phyloP scores from a whole-genome alignment of 2,329 filamentous ascomycete species.

The Beauveria asiatica region DNA sequence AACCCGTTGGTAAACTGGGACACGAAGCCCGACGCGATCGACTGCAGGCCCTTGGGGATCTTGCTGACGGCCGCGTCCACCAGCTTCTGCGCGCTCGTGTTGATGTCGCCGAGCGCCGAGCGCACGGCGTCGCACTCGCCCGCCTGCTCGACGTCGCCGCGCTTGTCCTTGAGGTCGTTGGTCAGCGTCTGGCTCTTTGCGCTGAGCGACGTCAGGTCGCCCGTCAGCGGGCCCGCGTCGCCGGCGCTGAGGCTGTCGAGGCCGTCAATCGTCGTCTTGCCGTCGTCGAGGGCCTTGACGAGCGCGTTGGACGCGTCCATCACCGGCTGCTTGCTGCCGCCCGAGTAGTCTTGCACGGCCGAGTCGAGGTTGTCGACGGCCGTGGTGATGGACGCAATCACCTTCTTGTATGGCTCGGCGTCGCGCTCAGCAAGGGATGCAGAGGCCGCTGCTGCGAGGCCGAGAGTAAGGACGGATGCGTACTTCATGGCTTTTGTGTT shows the following conservation, averaged over 20 bases:
- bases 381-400: conserved; percentile 7
- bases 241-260: neutral
- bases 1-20: neutral
- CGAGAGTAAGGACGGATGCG: neutral
- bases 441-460: conserved; percentile 2
- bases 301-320: conserved; percentile 7
- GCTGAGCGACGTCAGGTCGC: conserved; percentile 2
- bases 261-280: conserved; percentile 5
- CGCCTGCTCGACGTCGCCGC: conserved; percentile 2
- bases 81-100: neutral
- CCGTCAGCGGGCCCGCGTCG: neutral
- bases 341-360: neutral
- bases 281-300: conserved; percentile 6
- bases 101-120: conserved; percentile 1
- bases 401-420: conserved; percentile 3
- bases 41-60: conserved; percentile 1
- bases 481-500: neutral
- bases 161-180: conserved; percentile 14
- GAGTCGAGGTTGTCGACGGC: conserved; percentile 6
- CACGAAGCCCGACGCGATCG: neutral
- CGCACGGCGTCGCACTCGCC: conserved; percentile 8
- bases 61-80: conserved; percentile 1
- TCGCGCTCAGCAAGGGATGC: conserved; percentile 7
- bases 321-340: conserved; percentile 6
- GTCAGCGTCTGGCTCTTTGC: conserved; percentile 6